Evolutionary conservation across 2,329 filamentous ascomycete genomes (phyloP), one percentile per base, ranked within the genome.

Genomic region (Fusarium brachygibbosum): DNA sequence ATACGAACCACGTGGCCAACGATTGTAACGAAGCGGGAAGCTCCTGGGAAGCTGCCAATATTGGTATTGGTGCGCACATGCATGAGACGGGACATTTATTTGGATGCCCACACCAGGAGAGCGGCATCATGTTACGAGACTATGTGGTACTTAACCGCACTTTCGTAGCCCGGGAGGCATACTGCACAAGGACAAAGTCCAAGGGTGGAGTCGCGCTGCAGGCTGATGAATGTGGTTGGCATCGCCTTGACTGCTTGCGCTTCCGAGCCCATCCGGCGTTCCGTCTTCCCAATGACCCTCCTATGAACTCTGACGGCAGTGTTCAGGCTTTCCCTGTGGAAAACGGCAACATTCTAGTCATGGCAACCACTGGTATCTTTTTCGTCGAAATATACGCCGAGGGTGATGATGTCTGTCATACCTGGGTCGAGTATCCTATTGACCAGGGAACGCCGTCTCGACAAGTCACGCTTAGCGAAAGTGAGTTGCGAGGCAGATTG

Each of bases 221-320:
- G 32, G 87, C 90, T 46, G 93, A 98, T 71, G 96, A 98, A 80
- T 97, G 94, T 78, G 86, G 85, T 28, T 98, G 95, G 95, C 94
- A 98, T 79, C 88, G 94, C 60, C 86, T 98, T 9, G 96, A 98
- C 79, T 90, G 90, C 55, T 84, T 99, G 53, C 92, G 94, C 38
- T 97, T 98, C 82, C 90, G 94, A 69, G 91, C 90, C 71, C 96
- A 99, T 76, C 93, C 94, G 6, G 94, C 93, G 77, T 98, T 99
- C 83, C 87, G 90, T 56, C 86, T 97, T 53, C 93, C 94, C 0
- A 91, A 89, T 58, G 96, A 98, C 73, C 81, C 87, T 7, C 81
- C 86, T 17, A 77, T 87, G 38, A 86, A 84, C 66, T 80, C 85
- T 2, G 94, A 98, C 71, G 87, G 88, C 35, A 94, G 93, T 69